phyloP scores from a whole-genome alignment of 1,284 basidiomycete genomes.

The Ustilago xerochloae region DNA sequence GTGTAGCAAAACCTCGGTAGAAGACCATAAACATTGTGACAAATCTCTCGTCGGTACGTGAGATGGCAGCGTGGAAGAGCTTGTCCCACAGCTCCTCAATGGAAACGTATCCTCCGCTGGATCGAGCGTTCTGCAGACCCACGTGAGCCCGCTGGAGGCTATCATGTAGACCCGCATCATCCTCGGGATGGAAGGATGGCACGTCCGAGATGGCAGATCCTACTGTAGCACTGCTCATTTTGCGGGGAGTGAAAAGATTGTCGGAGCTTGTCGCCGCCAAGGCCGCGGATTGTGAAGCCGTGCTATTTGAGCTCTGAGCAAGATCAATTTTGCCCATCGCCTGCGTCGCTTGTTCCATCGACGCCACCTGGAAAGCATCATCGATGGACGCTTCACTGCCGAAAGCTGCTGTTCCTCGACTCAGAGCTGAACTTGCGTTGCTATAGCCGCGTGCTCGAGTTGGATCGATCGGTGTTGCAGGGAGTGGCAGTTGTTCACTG shows the following conservation, averaged over 20 bases:
- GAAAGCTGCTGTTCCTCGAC: not conserved
- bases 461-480: constrained; percentile 2
- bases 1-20: constrained; percentile 60
- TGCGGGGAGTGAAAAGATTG: constrained; percentile 20
- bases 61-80: constrained; percentile 63
- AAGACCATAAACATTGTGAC: constrained; percentile 63
- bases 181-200: constrained; percentile 41
- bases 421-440: constrained; percentile 25
- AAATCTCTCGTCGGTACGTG: constrained; percentile 55
- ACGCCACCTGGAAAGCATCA: not conserved
- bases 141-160: constrained; percentile 50
- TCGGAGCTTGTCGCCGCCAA: not conserved
- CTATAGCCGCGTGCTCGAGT: constrained; percentile 24
- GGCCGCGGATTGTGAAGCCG: not conserved
- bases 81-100: constrained; percentile 63
- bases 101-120: constrained; percentile 58
- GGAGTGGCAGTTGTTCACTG: not conserved
- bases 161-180: constrained; percentile 41
- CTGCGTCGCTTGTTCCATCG: not conserved
- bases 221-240: constrained; percentile 54
- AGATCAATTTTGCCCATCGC: not conserved
- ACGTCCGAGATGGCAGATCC: constrained; percentile 34
- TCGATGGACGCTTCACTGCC: constrained; percentile 9
- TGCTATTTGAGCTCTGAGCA: not conserved
- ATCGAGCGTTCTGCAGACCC: constrained; percentile 54